Evolutionary conservation across 805 yeast genomes (phyloP).

Genomic region (Maudiozyma pseudohumilis): DNA sequence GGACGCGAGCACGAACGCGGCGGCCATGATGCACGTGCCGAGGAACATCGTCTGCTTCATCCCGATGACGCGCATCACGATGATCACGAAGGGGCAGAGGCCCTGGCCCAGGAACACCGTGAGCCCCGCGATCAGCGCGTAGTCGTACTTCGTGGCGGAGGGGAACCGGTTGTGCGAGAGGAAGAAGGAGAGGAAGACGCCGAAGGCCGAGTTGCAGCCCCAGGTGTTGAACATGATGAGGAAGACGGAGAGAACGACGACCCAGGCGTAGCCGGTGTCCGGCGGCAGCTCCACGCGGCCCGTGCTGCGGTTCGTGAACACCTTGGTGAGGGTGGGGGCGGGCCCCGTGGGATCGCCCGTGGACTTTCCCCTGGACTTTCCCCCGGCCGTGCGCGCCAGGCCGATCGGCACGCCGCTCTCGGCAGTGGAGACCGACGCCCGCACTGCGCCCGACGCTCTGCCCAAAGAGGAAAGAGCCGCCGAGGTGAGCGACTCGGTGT

Average conservation of each 20-base stretch:
- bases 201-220: conserved; percentile 63
- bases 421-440: no score
- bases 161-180: conserved; percentile 39
- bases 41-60: conserved; percentile 36
- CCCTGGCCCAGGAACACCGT: conserved; percentile 47
- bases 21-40: conserved; percentile 44
- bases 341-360: no score
- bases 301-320: conserved; percentile 29
- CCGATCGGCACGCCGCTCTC: no score
- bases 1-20: conserved; percentile 51
- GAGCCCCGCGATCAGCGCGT: conserved; percentile 59
- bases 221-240: conserved; percentile 51
- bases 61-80: conserved; percentile 42
- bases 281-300: conserved; percentile 35
- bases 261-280: conserved; percentile 68
- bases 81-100: conserved; percentile 46
- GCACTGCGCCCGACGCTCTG: no score
- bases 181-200: conserved; percentile 52
- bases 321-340: conserved; percentile 25
- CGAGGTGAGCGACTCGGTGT: background rate
- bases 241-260: conserved; percentile 41
- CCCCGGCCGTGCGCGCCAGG: no score
- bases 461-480: no score
- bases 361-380: no score
- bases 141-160: conserved; percentile 49